Evolutionary conservation across 140 eudicot genomes (phyloP), one percentile per base, ranked within the genome.

Genomic region (Stevia rebaudiana): DNA sequence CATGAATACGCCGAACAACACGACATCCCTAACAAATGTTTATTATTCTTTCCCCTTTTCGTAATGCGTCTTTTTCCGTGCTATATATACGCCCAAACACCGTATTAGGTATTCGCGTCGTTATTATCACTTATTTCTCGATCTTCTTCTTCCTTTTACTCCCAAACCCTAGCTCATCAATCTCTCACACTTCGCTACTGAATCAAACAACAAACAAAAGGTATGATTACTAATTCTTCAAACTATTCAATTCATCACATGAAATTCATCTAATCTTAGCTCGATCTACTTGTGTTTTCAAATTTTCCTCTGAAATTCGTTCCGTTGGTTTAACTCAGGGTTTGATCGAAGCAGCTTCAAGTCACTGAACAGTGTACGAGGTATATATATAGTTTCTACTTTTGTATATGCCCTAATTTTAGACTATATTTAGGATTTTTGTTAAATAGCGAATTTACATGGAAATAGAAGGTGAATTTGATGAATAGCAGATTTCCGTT

Each of bases 341-440:
- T 22, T 70, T 49, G 69, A 70, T 60, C 76, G 23, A 49, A 59
- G 68, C 15, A 59, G 68, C 75, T 70, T 48, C 2, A 61, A 61
- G 54, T 30, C 23, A 3, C 44, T 15, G 23, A 28, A 67, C 37
- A 36, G 41, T 31, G 1, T 54, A 42, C 56, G 31, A 61, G 76
- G 76, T 71, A 61, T 48, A 13, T 48, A 39, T 22, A 60, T 46
- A 36, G 33, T 37, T 60, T 17, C 8, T n/a, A 2, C 39, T 1
- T 39, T 17, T 68, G 25, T 53, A 15, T 67, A 40, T 16, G 65
- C 73, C 56, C 72, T 4, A 25, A 54, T 54, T 54, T 68, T 54
- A 44, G 4, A 10, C 12, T 25, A 16, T 23, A 39, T 24, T 40
- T 33, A 40, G 54, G 44, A 15, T 24, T 48, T 23, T 22, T n/a